Percentiles rank a stretch among this genome's conserved stretches.
These are phyloP conservation scores for Alternaria panax DNA, from an alignment of 2,329 filamentous ascomycete species.

Conservation along the genomic window DNA sequence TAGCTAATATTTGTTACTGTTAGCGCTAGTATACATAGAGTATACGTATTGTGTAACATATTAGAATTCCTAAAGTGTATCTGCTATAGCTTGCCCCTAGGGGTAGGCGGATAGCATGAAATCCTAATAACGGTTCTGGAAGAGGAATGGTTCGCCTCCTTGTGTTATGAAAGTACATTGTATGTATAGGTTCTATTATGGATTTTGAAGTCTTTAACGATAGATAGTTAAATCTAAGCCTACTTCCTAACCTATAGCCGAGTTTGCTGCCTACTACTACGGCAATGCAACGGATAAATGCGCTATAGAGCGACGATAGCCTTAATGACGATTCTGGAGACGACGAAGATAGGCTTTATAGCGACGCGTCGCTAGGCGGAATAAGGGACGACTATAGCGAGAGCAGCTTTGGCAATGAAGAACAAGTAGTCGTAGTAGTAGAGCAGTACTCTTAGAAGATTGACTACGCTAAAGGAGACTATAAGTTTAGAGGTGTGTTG, in stretches of 20 bases:
- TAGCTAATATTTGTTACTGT: not conserved
- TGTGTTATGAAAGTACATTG: too few species aligned
- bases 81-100: not conserved
- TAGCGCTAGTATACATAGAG: slow-evolving; percentile 7
- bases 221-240: not conserved
- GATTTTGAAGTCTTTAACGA: not conserved
- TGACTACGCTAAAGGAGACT: slow-evolving; percentile 11
- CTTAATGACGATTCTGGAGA: not conserved
- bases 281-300: too few species aligned
- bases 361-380: not conserved
- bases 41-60: not conserved
- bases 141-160: not conserved
- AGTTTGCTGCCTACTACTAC: too few species aligned
- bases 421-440: slow-evolving; percentile 10
- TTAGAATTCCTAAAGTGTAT: not conserved
- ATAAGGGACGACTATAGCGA: slow-evolving; percentile 4
- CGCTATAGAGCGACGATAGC: not conserved
- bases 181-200: not conserved
- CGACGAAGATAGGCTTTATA: not conserved
- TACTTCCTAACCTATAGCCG: not conserved
- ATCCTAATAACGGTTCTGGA: not conserved
- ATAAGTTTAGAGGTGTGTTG: slow-evolving; percentile 11
- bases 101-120: not conserved
- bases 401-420: slow-evolving; percentile 10
- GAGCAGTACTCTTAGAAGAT: slow-evolving; percentile 16